Percentiles rank a stretch among this genome's conserved stretches.
Evolutionary conservation across 805 yeast genomes (phyloP).

Genomic region (Nakazawaea molendinolei): DNA sequence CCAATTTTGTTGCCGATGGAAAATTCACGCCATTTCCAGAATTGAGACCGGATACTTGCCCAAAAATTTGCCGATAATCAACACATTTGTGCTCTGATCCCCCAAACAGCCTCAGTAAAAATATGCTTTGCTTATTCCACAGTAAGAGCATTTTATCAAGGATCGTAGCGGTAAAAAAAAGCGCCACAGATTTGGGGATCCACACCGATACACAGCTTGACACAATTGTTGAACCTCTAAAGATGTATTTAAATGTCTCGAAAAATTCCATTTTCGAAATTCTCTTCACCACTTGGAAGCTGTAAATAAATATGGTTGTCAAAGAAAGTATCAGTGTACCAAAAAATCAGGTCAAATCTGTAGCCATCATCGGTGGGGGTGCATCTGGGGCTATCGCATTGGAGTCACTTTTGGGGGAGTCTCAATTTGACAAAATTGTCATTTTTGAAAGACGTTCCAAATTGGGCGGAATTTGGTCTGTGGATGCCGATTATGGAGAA

Average conservation of each 20-base stretch:
- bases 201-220: too few species aligned
- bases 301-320: not conserved
- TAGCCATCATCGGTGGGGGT: conserved; percentile 47
- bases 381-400: conserved; percentile 40
- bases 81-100: too few species aligned
- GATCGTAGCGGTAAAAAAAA: too few species aligned
- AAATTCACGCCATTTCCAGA: too few species aligned
- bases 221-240: too few species aligned
- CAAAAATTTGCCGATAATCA: too few species aligned
- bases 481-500: conserved; percentile 22
- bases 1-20: too few species aligned
- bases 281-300: not conserved
- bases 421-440: conserved; percentile 24
- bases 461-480: conserved; percentile 39
- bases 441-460: conserved; percentile 33
- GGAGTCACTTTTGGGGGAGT: conserved; percentile 30
- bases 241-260: not conserved
- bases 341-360: conserved; percentile 15
- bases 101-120: too few species aligned
- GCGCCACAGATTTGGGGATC: too few species aligned
- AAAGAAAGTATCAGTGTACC: not conserved
- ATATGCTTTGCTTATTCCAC: too few species aligned
- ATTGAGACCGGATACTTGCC: too few species aligned
- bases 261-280: not conserved
- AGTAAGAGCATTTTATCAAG: too few species aligned